Evolutionary conservation across 257 asterid species (phyloP).

Genomic region (Rubia yunnanensis): DNA sequence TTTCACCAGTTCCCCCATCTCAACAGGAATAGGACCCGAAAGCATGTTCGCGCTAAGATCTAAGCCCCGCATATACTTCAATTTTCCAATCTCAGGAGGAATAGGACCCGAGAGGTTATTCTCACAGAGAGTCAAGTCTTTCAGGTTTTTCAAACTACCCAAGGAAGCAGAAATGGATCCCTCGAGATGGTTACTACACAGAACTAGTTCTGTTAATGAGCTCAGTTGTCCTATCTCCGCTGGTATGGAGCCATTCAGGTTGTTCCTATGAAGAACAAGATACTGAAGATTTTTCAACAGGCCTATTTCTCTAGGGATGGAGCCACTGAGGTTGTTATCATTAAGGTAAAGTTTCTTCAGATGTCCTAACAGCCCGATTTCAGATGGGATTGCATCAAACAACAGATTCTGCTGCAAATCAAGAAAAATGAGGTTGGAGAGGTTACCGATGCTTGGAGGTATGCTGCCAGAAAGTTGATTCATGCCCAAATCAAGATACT

Average conservation of each 20-base stretch:
- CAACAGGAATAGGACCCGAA: no score
- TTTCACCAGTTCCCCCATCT: no score
- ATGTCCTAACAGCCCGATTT: background rate
- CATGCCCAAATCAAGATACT: conserved; percentile 10
- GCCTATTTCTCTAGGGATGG: no score
- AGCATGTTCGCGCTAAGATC: no score
- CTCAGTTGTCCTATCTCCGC: conserved; percentile 6
- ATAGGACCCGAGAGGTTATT: conserved; percentile 2
- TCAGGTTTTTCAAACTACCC: conserved; percentile 3
- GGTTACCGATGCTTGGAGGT: conserved; percentile 14
- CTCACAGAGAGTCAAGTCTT: background rate
- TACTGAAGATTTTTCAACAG: no score
- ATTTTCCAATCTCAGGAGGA: no score
- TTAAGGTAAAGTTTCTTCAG: no score
- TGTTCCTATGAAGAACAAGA: no score
- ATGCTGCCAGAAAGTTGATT: conserved; percentile 17
- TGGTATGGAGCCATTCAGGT: background rate
- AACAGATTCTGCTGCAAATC: no score
- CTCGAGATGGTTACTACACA: background rate
- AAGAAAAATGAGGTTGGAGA: conserved; percentile 12
- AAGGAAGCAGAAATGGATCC: conserved; percentile 4
- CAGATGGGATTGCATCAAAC: no score
- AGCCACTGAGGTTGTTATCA: no score
- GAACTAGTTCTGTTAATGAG: background rate
- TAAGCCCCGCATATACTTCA: no score